These are phyloP conservation scores for Barnettozyma hawaiiensis DNA, from an alignment of 1,139 yeast genomes.

Conservation along the genomic window DNA sequence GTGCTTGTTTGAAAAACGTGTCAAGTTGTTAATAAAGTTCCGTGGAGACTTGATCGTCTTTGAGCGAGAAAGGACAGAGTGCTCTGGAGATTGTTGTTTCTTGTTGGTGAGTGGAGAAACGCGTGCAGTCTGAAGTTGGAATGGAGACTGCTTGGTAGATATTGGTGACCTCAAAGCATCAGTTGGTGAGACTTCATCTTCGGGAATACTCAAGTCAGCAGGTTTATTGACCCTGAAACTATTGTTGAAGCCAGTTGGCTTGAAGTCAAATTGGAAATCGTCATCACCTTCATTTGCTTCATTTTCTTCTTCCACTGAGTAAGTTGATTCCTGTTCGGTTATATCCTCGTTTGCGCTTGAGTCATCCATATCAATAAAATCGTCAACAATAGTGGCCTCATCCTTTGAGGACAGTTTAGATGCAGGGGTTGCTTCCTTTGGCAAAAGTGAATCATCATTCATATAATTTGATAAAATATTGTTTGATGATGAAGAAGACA, in stretches of 20 bases:
- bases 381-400: constrained; percentile 4
- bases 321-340: not conserved
- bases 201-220: not conserved
- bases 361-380: constrained; percentile 12
- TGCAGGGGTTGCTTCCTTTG: no score
- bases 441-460: constrained; percentile 19
- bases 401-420: no score
- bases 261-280: constrained; percentile 3
- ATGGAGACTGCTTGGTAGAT: constrained; percentile 3
- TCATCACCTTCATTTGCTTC: no score
- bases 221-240: constrained; percentile 3
- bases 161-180: constrained; percentile 1
- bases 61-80: constrained; percentile 17
- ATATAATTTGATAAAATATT: constrained; percentile 22
- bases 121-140: constrained; percentile 1
- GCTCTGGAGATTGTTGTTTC: not conserved
- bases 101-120: not conserved
- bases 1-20: constrained; percentile 19
- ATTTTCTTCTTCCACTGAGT: constrained; percentile 2
- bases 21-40: constrained; percentile 29
- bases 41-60: constrained; percentile 30
- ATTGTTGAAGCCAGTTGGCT: constrained; percentile 4
- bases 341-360: constrained; percentile 6
- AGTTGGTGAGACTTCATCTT: not conserved
- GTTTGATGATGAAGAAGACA: constrained; percentile 23